These are phyloP conservation scores for Podospora conica DNA, from an alignment of 495 filamentous ascomycete genomes.

Conservation along the genomic window DNA sequence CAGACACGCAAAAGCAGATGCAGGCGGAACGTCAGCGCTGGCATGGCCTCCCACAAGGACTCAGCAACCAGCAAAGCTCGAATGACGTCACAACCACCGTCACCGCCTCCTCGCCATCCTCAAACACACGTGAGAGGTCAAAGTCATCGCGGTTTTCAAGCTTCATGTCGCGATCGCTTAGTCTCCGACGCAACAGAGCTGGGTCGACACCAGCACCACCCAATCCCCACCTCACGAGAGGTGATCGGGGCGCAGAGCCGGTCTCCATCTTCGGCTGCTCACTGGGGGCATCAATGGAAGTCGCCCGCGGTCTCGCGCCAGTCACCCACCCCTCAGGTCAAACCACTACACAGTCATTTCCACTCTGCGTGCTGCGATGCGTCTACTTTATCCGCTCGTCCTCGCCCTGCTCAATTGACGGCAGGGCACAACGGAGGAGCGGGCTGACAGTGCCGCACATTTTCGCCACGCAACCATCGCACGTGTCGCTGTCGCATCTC, in stretches of 20 bases:
- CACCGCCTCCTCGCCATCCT: background rate
- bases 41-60: background rate
- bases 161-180: background rate
- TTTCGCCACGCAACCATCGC: conserved; percentile 34
- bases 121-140: background rate
- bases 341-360: conserved; percentile 35
- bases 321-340: conserved; percentile 33
- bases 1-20: background rate
- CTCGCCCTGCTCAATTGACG: background rate
- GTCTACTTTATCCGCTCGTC: conserved; percentile 32
- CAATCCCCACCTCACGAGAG: conserved; percentile 5
- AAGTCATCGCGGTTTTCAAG: background rate
- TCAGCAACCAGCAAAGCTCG: too few species aligned
- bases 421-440: background rate
- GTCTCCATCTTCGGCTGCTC: conserved; percentile 35
- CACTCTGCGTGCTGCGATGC: conserved; percentile 39
- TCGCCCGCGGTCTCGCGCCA: conserved; percentile 35
- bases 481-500: conserved; percentile 27
- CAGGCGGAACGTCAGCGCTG: too few species aligned
- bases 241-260: conserved; percentile 11
- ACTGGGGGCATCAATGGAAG: conserved; percentile 32
- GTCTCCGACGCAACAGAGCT: conserved; percentile 1
- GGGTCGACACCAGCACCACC: background rate
- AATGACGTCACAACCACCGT: background rate
- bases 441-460: conserved; percentile 20